A percentile compares a stretch with the other conserved stretches of the same genome.
These are phyloP conservation scores for Trypanosoma grayi DNA, from an alignment of 208 protist species.

Conservation along the genomic window DNA sequence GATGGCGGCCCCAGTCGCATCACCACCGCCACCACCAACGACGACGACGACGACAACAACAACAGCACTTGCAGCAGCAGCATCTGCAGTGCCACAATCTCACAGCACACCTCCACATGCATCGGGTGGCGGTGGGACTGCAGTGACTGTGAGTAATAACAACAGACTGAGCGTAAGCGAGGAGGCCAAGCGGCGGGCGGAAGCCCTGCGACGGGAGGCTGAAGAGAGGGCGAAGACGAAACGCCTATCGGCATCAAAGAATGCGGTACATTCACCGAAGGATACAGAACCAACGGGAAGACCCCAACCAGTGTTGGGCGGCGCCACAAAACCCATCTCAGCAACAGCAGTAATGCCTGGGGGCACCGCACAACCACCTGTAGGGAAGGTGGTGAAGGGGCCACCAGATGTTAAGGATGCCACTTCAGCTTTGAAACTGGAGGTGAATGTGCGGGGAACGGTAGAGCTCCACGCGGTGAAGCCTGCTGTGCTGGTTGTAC, in stretches of 20 bases:
- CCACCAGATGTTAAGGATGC: no score
- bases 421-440: no score
- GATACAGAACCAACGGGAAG: no score
- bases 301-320: neutral
- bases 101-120: neutral
- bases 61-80: neutral
- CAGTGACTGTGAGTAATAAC: neutral
- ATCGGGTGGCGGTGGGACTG: neutral
- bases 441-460: no score
- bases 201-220: neutral
- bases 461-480: no score
- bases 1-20: neutral
- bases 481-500: no score
- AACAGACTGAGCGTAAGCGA: neutral
- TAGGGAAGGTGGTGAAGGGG: no score
- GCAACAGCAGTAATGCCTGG: neutral
- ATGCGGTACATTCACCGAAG: no score
- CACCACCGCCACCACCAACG: neutral
- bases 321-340: neutral
- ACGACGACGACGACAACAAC: neutral
- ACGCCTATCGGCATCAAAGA: no score
- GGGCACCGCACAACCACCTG: no score
- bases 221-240: neutral
- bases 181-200: slow-evolving; percentile 1
- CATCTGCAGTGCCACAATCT: neutral